Conservation (phyloP, 2,329 filamentous ascomycete genomes). For the Arthroderma sp. region DNA sequence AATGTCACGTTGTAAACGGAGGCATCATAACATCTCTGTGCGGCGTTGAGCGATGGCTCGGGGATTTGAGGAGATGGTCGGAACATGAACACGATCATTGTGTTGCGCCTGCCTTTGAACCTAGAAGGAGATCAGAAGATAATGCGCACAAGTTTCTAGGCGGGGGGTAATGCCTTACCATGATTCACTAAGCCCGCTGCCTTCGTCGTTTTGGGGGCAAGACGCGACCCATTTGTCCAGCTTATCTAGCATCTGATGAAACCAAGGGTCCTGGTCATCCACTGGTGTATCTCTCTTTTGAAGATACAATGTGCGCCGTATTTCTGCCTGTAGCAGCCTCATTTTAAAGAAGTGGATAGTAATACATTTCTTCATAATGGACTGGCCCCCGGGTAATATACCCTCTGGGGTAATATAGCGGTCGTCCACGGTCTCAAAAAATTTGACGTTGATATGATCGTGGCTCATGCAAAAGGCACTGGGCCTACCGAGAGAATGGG, state of each 20-base stretch:
- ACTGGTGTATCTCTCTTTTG: conserved; percentile 64
- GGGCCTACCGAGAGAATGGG: conserved; percentile 77
- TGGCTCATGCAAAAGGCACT: conserved; percentile 70
- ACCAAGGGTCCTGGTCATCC: conserved; percentile 78
- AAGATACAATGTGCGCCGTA: conserved; percentile 73
- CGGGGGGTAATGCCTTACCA: conserved; percentile 47
- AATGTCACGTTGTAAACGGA: conserved; percentile 70
- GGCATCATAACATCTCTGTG: conserved; percentile 69
- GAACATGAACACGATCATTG: conserved; percentile 77
- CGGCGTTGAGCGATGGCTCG: conserved; percentile 66
- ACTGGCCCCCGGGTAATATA: conserved; percentile 54
- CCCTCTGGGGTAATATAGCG: conserved; percentile 66
- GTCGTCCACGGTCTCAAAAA: conserved; percentile 73
- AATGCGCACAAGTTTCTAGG: conserved; percentile 5
- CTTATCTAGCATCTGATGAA: conserved; percentile 62
- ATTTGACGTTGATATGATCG: conserved; percentile 73
- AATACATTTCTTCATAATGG: conserved; percentile 71
- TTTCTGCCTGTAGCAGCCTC: conserved; percentile 76
- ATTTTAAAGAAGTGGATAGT: conserved; percentile 91
- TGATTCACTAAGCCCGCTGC: conserved; percentile 59
- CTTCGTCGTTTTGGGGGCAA: conserved; percentile 57
- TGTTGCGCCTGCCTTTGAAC: conserved; percentile 61
- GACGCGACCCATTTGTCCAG: conserved; percentile 67
- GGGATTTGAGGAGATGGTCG: conserved; percentile 86
- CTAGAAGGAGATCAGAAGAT: conserved; percentile 29